phyloP scores from a whole-genome alignment of 257 asterid genomes.

The Nicotiana undulata region DNA sequence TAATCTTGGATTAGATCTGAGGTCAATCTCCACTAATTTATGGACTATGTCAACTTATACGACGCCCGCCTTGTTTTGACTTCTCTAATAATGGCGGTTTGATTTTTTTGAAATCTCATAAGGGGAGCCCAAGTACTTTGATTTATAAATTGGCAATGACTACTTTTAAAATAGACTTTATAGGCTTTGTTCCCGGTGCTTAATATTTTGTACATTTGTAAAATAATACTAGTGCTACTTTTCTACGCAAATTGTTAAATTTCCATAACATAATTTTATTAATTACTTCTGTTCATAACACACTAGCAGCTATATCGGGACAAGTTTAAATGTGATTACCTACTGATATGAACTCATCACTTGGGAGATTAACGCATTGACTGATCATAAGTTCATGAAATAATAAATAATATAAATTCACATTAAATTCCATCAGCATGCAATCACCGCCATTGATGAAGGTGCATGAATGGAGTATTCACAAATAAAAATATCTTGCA shows the following conservation, averaged over 20 bases:
- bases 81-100: neutral
- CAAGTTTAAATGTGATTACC: neutral
- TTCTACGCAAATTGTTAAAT: too few relatives aligned
- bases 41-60: neutral
- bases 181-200: neutral
- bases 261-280: too few relatives aligned
- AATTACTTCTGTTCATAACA: too few relatives aligned
- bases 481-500: too few relatives aligned
- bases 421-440: neutral
- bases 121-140: neutral
- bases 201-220: neutral
- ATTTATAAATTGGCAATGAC: neutral
- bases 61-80: neutral
- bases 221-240: too few relatives aligned
- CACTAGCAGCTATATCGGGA: too few relatives aligned
- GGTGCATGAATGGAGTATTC: neutral
- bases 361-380: neutral
- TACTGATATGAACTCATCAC: neutral
- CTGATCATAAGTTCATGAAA: neutral
- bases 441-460: neutral
- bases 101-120: neutral
- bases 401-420: neutral
- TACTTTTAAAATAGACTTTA: neutral
- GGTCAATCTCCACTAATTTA: neutral
- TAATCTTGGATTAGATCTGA: neutral